Percentiles rank a stretch among this genome's conserved stretches.
Evolutionary conservation across 495 filamentous ascomycete genomes (phyloP).

Genomic region (Astrothelium subdiscretum): DNA sequence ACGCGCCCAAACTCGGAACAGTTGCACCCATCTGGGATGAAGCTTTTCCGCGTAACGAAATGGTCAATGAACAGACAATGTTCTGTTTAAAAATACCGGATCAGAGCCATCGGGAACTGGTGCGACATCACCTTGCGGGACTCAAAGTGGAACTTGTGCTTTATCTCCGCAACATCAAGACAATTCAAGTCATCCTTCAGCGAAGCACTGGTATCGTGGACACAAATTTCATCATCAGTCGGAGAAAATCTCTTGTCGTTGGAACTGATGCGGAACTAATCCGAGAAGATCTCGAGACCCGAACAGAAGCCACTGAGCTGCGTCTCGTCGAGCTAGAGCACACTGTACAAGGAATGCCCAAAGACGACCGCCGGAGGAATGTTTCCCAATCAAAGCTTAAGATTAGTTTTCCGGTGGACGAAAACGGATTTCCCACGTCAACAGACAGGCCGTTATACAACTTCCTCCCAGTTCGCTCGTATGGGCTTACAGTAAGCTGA

Average conservation of each 20-base stretch:
- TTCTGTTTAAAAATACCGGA: constrained; percentile 8
- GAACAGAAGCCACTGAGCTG: not conserved
- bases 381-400: constrained; percentile 1
- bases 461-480: constrained; percentile 10
- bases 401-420: constrained; percentile 9
- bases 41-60: not conserved
- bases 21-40: constrained; percentile 8
- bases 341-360: not conserved
- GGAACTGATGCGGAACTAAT: not conserved
- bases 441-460: not conserved
- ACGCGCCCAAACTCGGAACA: constrained; percentile 8
- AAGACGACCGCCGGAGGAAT: not conserved
- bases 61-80: constrained; percentile 3
- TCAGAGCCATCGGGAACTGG: not conserved
- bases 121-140: not conserved
- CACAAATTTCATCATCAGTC: too few relatives aligned
- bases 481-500: constrained; percentile 13
- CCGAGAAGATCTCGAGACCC: not conserved
- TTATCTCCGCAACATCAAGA: constrained; percentile 9
- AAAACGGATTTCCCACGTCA: not conserved
- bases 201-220: too few relatives aligned
- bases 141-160: constrained; percentile 6
- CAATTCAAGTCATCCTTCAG: constrained; percentile 5
- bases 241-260: too few relatives aligned
- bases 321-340: not conserved